These are phyloP conservation scores for Pachyrhizus erosus DNA, from an alignment of 306 rosid genomes.

Conservation along the genomic window DNA sequence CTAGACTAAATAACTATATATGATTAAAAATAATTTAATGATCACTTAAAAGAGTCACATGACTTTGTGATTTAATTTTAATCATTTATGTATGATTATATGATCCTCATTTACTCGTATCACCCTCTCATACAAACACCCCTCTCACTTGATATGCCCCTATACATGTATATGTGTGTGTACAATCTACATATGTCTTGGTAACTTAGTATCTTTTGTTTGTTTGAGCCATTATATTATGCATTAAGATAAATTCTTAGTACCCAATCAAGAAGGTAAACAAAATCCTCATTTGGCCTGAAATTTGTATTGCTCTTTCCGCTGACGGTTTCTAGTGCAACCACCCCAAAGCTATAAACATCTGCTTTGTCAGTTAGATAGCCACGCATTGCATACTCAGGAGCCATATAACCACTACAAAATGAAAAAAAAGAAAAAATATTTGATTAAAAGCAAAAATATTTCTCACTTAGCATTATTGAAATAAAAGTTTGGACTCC, in stretches of 20 bases:
- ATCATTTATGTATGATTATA: too few species aligned
- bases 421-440: conserved; percentile 25
- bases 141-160: too few species aligned
- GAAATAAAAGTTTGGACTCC: not conserved
- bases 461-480: not conserved
- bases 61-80: too few species aligned
- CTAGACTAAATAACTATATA: too few species aligned
- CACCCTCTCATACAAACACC: too few species aligned
- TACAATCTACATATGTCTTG: not conserved
- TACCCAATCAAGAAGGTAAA: conserved; percentile 98
- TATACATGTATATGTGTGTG: too few species aligned
- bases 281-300: conserved; percentile 82
- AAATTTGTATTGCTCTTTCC: conserved; percentile 96
- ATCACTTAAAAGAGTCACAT: too few species aligned
- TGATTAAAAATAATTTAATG: too few species aligned
- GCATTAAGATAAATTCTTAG: conserved; percentile 8
- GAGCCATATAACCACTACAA: conserved; percentile 97
- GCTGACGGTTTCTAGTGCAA: conserved; percentile 80
- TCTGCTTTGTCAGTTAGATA: conserved; percentile 87
- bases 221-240: not conserved
- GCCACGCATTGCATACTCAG: conserved; percentile 97
- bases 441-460: too few species aligned
- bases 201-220: not conserved
- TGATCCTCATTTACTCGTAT: too few species aligned
- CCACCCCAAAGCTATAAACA: conserved; percentile 93